Evolutionary conservation across 1,284 basidiomycete genomes (phyloP), one percentile per base, ranked within the genome.

Genomic region (Porogramme epimiltina): DNA sequence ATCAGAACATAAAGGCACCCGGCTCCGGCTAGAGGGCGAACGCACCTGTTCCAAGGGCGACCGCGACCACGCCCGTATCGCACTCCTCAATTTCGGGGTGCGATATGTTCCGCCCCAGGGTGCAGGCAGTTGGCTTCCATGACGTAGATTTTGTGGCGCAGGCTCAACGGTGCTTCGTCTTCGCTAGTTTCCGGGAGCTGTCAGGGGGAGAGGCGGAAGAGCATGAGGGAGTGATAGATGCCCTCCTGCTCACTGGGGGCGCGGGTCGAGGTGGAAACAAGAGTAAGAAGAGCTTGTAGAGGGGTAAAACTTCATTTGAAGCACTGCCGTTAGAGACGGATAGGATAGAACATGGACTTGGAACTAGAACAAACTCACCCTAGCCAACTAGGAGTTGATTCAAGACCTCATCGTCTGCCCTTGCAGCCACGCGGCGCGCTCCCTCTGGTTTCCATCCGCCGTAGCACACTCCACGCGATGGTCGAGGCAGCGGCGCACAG

Each of bases 41-140:
- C 78, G 58, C 68, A 87, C 78, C 89, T 81, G 70, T 95, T 91
- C 88, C 89, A 93, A 4, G 92, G 91, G 68, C 91, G 93, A 92
- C 88, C 42, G 82, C 82, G 13, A 84, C 81, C 18, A 78, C 64
- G 42, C 73, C 80, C 42, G 66, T 75, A 55, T 83, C 86, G 51
- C 77, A 84, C 53, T 89, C 87, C 62, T 91, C 87, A 13, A 89
- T 86, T 33, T 89, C 86, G 0, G 87, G 88, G 69, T 91, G 87
- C 26, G 87, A 89, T 64, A 93, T 78, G 45, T 93, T 90, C 90
- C 4, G 90, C 91, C 2, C 90, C 91, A 3, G 93, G 78, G 71
- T 94, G 92, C 0, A 91, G 91, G 65, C 92, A 93, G 10, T 80
- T 81, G 8, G 89, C 84, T 67, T 93, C 91, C 91, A 95, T 93